Base-by-base conservation (phyloP, 116 monocot genomes). In the Trichopus zeylanicus region DNA sequence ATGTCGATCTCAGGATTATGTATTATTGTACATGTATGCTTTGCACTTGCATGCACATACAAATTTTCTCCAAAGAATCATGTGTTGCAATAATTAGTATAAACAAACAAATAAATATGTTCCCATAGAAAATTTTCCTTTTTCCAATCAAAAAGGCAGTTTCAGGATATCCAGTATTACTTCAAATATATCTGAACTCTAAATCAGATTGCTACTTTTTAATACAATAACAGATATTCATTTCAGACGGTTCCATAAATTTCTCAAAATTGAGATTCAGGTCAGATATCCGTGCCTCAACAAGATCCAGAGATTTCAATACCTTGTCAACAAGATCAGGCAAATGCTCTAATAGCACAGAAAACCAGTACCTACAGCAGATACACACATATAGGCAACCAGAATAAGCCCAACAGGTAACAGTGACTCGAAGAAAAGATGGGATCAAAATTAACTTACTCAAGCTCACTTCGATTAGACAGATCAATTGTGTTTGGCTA, bases 271-370 rank as follows among this genome's bases (percentile, higher is more conserved):
- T 6, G n/a, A n/a, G n/a, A 56, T 29, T 56, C 2, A 22, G 0
- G 12, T n/a, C 42, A 42, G 42, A 42, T 42, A n/a, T 42, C n/a
- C 4, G 18, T 42, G 12, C n/a, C 42, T 42, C n/a, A 42, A 42
- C 42, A 42, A 42, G 42, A n/a, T 42, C 13, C 42, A 42, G 13
- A 42, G 18, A 18, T 2, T 13, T n/a, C 12, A 42, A 42, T 42
- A 99, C 98, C 98, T 99, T 99, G 66, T 88, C 82, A 75, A 91
- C 98, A 73, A 91, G 92, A 66, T 92, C 98, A 20, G 92, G 78
- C 64, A 81, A 70, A 82, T 99, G 92, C 47, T 72, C 92, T 59
- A 88, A 91, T 56, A 99, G 59, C 48, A 99, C 72, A 28, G 74
- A 81, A 42, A 92, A 76, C 98, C 98, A 99, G 75, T 91, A 99